Base-by-base conservation (phyloP, 805 yeast genomes). In the Pichia cabralensis region DNA sequence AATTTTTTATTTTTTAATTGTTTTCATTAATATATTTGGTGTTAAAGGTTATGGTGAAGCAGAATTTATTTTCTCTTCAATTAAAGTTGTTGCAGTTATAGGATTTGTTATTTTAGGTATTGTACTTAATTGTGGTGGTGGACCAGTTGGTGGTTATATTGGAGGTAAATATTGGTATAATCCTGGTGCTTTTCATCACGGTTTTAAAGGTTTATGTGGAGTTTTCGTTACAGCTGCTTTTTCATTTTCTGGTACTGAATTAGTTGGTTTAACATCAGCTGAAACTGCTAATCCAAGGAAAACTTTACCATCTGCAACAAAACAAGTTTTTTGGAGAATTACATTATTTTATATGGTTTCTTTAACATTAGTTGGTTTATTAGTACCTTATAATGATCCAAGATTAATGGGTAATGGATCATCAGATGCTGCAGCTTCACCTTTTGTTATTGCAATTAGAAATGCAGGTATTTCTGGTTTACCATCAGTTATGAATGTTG, bases 401-500 rank as follows among this genome's bases (percentile, higher is more conserved):
- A 57, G 68, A 43, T 46, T 63, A 22, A 56, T 74, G 41, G 74
- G 73, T 31, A 46, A 68, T 1, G 11, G 16, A 28, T 52, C 65
- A 9, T 64, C 69, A 25, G 73, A 74, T 44, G 69, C 74, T 27
- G 57, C 76, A 20, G 77, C 83, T 20, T 80, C 88, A 13, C 89
- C 89, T 18, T 80, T 79, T 51, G 88, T 80, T 44, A 67, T 80
- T 55, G 85, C 88, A 26, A 71, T 79, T 37, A 61, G 66, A 21
- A 60, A 66, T 35, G 80, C 73, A 20, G 78, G 80, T 46, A 73
- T 80, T 44, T 61, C 60, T 31, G 80, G 74, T 27, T 65, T 79
- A 31, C 88, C 88, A 33, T 73, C 77, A 34, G 71, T 80, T 42
- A 77, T 80, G 63, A 80, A 80, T 52, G 83, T 75, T 15, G 84